phyloP scores from a whole-genome alignment of 805 yeast genomes.

The Lipomyces yamanashiensis region DNA sequence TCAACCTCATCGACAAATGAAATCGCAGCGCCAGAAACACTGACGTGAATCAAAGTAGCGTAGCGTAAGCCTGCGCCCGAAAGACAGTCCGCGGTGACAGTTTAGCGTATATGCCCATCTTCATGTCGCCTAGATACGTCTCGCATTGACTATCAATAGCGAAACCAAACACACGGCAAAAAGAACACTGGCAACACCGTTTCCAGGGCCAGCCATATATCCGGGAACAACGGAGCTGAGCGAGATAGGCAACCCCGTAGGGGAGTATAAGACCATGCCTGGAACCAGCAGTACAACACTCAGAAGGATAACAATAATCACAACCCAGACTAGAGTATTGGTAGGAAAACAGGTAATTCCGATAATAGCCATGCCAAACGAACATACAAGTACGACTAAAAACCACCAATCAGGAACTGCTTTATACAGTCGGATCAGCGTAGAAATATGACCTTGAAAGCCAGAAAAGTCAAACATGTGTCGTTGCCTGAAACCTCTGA shows the following conservation, averaged over 20 bases:
- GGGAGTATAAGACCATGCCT: constrained; percentile 62
- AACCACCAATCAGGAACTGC: constrained; percentile 71
- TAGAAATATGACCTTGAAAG: constrained; percentile 43
- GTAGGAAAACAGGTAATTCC: constrained; percentile 50
- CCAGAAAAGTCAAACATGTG: constrained; percentile 64
- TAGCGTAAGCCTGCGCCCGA: constrained; percentile 53
- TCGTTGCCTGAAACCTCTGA: constrained; percentile 53
- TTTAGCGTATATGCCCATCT: constrained; percentile 66
- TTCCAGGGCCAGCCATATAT: constrained; percentile 64
- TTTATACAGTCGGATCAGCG: constrained; percentile 57
- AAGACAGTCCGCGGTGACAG: constrained; percentile 65
- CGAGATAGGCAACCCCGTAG: constrained; percentile 63
- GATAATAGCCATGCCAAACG: constrained; percentile 54
- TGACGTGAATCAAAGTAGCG: constrained; percentile 51
- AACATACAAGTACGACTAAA: constrained; percentile 51
- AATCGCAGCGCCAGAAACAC: constrained; percentile 44
- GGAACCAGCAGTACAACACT: constrained; percentile 63
- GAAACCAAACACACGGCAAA: constrained; percentile 63
- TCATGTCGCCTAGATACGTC: constrained; percentile 59
- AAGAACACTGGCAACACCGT: constrained; percentile 64
- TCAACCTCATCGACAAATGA: constrained; percentile 16
- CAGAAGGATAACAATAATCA: constrained; percentile 60
- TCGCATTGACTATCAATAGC: constrained; percentile 60
- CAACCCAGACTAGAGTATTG: constrained; percentile 63
- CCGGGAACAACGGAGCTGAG: constrained; percentile 67